Evolutionary conservation across 257 asterid genomes (phyloP).

Genomic region (Gentiana macrophylla): DNA sequence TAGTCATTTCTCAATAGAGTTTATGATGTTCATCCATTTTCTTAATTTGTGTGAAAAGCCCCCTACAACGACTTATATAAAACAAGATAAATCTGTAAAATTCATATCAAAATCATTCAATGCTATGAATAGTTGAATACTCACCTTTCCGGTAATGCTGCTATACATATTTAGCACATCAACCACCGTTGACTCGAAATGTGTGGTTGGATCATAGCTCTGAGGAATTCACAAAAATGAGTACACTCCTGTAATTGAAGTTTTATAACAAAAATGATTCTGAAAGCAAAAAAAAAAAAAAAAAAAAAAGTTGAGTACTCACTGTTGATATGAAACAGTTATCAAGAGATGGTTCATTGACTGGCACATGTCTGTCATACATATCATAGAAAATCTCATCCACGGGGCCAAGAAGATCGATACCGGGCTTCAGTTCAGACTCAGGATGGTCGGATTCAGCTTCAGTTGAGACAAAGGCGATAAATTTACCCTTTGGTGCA

Average conservation of each 20-base stretch:
- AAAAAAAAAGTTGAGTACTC: slow-evolving; percentile 25
- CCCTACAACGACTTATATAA: too few species aligned
- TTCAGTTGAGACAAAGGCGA: slow-evolving; percentile 90
- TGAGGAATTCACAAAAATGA: slow-evolving; percentile 12
- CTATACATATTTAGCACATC: slow-evolving; percentile 44
- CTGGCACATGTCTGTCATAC: slow-evolving; percentile 82
- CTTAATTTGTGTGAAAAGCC: too few species aligned
- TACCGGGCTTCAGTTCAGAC: slow-evolving; percentile 78
- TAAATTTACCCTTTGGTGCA: slow-evolving; percentile 93
- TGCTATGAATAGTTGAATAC: background rate
- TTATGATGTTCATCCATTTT: too few species aligned
- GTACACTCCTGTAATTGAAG: slow-evolving; percentile 5
- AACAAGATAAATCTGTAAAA: too few species aligned
- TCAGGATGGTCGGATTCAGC: slow-evolving; percentile 91
- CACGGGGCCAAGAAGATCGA: slow-evolving; percentile 91
- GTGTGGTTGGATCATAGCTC: slow-evolving; percentile 50
- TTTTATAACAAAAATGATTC: slow-evolving; percentile 1
- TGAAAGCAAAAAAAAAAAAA: background rate
- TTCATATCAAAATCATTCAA: too few species aligned
- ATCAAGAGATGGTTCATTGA: slow-evolving; percentile 73
- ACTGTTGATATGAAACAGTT: slow-evolving; percentile 88
- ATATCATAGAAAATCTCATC: slow-evolving; percentile 91
- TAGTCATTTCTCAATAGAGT: too few species aligned
- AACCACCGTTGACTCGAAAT: slow-evolving; percentile 45
- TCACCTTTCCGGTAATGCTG: slow-evolving; percentile 48